These are phyloP conservation scores for Panaeolus cyanescens DNA, from an alignment of 768 basidiomycete species.

Conservation along the genomic window DNA sequence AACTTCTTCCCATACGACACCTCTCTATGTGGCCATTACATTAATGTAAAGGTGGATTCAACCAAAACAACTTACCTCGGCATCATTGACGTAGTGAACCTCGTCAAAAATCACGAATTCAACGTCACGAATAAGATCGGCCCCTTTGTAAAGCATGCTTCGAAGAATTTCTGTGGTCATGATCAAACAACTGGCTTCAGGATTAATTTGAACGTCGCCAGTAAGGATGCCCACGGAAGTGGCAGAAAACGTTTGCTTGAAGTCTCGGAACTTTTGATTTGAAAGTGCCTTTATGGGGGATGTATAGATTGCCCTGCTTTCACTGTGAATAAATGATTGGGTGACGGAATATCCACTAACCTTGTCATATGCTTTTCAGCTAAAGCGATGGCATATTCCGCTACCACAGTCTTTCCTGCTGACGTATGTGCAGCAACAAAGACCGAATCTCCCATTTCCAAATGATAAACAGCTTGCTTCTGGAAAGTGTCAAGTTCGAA, in stretches of 20 bases:
- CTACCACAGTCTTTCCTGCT: constrained; percentile 99
- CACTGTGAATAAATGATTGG: constrained; percentile 9
- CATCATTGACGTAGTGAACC: constrained; percentile 99
- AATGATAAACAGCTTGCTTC: constrained; percentile 96
- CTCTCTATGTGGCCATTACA: constrained; percentile 57
- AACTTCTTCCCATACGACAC: constrained; percentile 99
- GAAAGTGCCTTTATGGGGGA: constrained; percentile 98
- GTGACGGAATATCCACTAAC: constrained; percentile 38
- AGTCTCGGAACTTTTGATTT: constrained; percentile 98
- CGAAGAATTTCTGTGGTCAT: constrained; percentile 99
- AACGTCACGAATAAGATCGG: constrained; percentile 96
- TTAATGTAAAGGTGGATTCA: not conserved
- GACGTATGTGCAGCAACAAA: constrained; percentile 99
- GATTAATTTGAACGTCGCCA: constrained; percentile 98
- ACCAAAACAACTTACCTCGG: constrained; percentile 64
- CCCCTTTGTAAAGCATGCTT: constrained; percentile 98
- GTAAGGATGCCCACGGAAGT: constrained; percentile 94
- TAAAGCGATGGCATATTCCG: constrained; percentile 97
- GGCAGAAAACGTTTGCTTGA: constrained; percentile 93
- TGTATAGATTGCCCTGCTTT: constrained; percentile 91
- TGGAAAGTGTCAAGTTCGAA: constrained; percentile 99
- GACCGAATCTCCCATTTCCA: constrained; percentile 96
- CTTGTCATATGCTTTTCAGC: constrained; percentile 99
- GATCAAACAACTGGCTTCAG: constrained; percentile 94
- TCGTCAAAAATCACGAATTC: constrained; percentile 99